Conservation (phyloP, 2,329 filamentous ascomycete genomes). For the Arthroderma sp. region DNA sequence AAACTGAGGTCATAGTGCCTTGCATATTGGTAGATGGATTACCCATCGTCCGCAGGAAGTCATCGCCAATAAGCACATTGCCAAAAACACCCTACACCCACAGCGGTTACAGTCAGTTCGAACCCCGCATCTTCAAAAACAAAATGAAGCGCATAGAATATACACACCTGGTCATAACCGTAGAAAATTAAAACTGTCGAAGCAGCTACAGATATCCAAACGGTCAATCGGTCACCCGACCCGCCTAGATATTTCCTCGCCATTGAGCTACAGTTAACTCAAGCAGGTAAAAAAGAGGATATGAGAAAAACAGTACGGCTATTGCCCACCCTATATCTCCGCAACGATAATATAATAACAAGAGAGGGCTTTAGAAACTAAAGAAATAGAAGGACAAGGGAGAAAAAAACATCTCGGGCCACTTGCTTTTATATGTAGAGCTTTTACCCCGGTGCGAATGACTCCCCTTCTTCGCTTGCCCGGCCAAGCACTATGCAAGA, state of each 20-base stretch:
- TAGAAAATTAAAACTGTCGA: constrained; percentile 40
- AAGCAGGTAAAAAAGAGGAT: neutral
- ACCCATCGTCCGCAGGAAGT: constrained; percentile 11
- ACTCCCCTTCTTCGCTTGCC: no score
- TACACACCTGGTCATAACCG: constrained; percentile 29
- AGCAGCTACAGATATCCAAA: constrained; percentile 40
- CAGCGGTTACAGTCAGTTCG: neutral
- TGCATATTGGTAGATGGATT: constrained; percentile 7
- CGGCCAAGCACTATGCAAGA: no score
- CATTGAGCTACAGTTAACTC: constrained; percentile 18
- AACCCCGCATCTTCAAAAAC: neutral
- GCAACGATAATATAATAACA: no score
- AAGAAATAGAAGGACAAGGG: no score
- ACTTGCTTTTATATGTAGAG: no score
- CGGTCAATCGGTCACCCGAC: constrained; percentile 37
- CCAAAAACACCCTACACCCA: constrained; percentile 9
- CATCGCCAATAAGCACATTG: constrained; percentile 9
- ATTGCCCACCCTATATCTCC: no score
- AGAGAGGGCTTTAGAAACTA: no score
- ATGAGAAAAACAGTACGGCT: no score
- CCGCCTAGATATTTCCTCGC: constrained; percentile 38
- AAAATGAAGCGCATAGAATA: neutral
- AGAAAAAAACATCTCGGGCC: no score
- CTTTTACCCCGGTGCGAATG: no score
- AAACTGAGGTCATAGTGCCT: constrained; percentile 12